Evolutionary conservation across 2,329 filamentous ascomycete species (phyloP).

Genomic region (Xylariaceae sp.): DNA sequence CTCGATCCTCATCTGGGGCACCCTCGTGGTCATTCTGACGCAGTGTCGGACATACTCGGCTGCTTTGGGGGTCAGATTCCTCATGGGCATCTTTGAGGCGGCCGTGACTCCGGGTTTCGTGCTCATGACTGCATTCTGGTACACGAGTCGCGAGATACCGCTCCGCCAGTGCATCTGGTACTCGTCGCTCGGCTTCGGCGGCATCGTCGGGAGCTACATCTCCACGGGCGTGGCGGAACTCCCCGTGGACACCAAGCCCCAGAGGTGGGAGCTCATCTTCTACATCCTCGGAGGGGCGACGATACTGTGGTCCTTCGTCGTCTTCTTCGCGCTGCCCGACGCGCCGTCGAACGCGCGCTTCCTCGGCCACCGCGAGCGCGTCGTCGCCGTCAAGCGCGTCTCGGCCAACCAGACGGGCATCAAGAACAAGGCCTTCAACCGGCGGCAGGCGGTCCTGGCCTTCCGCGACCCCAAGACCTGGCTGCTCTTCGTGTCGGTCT

Average conservation of each 20-base stretch:
- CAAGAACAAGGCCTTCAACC: conserved; percentile 26
- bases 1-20: conserved; percentile 26
- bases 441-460: conserved; percentile 18
- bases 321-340: conserved; percentile 25
- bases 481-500: conserved; percentile 17
- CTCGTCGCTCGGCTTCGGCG: conserved; percentile 22
- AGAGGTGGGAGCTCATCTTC: conserved; percentile 27
- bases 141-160: conserved; percentile 26
- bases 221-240: conserved; percentile 25
- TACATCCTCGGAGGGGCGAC: conserved; percentile 26
- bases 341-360: conserved; percentile 24
- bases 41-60: conserved; percentile 21
- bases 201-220: conserved; percentile 22
- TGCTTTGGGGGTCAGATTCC: conserved; percentile 16
- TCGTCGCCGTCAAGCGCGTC: conserved; percentile 24
- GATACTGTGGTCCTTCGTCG: conserved; percentile 24
- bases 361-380: conserved; percentile 20
- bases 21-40: conserved; percentile 26
- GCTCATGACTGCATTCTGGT: conserved; percentile 30
- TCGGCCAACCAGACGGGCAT: conserved; percentile 26
- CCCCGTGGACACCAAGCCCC: conserved; percentile 17
- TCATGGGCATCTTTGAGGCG: conserved; percentile 27
- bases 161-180: conserved; percentile 28
- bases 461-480: conserved; percentile 25
- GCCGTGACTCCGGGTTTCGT: conserved; percentile 26